Base-by-base conservation (phyloP, 2,329 filamentous ascomycete species). In the Cryphonectria parasitica region DNA sequence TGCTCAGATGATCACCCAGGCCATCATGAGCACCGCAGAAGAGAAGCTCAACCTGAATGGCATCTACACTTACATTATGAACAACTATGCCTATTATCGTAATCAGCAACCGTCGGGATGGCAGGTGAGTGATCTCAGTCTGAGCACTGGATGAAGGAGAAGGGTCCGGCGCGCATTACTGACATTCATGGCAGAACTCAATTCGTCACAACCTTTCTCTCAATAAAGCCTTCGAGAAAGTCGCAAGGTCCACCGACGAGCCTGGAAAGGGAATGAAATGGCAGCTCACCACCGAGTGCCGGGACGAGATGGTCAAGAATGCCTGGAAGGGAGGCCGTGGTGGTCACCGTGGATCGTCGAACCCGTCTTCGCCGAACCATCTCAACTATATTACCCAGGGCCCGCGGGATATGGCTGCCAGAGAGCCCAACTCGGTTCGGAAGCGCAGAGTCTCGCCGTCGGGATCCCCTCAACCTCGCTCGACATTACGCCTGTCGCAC, bases 241-340 rank as follows among this genome's bases (percentile, higher is more conserved):
- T 97, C 11, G 92, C 96, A 3, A 91, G 96, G 63, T 91, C 93
- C 22, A 97, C 94, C 0, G 94, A 98, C 75, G 96, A 99, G 79
- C 96, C 96, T 31, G 96, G 96, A 17, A 99, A 99, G 80, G 96
- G 96, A 39, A 98, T 98, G 94, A 98, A 98, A 79, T 99, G 96
- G 96, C 93, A 95, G 80, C 95, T 99, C 77, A 90, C 93, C 4
- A 87, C 92, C 1, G 93, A 97, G 73, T 88, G 91, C 74, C 90
- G 92, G 64, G 93, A 98, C 25, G 95, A 97, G 67, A 97, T 98
- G 85, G 87, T 94, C 71, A 92, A 92, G 78, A 93, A 92, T 75
- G 87, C 88, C 1, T 88, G 84, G 75, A 86, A 87, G 69, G 86
- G 88, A 25, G 89, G 89, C 25, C 85, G 88, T 62, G 88, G 89